A percentile compares a stretch with the other conserved stretches of the same genome.
phyloP scores from a whole-genome alignment of 2,329 filamentous ascomycete genomes.

The Exophiala viscosa region DNA sequence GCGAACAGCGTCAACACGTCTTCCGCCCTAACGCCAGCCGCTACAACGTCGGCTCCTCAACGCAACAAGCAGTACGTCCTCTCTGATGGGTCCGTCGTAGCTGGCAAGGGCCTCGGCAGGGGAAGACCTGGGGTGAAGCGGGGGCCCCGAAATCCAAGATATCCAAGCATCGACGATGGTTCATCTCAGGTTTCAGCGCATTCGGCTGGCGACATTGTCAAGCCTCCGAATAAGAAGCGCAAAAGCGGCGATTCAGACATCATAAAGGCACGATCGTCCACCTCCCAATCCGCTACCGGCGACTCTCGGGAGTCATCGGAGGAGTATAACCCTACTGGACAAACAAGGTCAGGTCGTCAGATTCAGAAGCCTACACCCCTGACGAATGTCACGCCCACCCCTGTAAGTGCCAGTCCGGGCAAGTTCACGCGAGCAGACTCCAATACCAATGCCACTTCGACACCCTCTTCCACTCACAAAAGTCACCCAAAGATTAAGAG shows the following conservation, averaged over 20 bases:
- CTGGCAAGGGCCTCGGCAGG: constrained; percentile 29
- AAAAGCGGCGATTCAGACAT: constrained; percentile 16
- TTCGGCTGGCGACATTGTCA: not conserved
- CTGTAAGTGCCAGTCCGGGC: constrained; percentile 19
- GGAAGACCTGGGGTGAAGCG: constrained; percentile 30
- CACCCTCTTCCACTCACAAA: constrained; percentile 22
- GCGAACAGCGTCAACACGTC: not conserved
- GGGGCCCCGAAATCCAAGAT: constrained; percentile 20
- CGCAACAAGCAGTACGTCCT: constrained; percentile 25
- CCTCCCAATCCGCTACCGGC: constrained; percentile 21
- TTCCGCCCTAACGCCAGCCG: not conserved
- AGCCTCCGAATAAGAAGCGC: constrained; percentile 14
- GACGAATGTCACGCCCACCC: constrained; percentile 48
- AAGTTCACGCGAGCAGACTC: constrained; percentile 11
- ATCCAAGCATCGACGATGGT: not conserved
- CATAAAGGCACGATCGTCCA: constrained; percentile 8
- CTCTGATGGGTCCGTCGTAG: constrained; percentile 24
- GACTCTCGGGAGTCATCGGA: constrained; percentile 40
- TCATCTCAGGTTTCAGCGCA: constrained; percentile 2
- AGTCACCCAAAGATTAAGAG: constrained; percentile 54
- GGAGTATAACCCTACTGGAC: constrained; percentile 52
- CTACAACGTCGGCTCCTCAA: not conserved
- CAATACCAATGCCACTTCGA: constrained; percentile 13
- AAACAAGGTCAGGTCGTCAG: constrained; percentile 71
- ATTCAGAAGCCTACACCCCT: constrained; percentile 62